phyloP scores from a whole-genome alignment of 2,329 filamentous ascomycete species.

The Fonsecaea monophora region DNA sequence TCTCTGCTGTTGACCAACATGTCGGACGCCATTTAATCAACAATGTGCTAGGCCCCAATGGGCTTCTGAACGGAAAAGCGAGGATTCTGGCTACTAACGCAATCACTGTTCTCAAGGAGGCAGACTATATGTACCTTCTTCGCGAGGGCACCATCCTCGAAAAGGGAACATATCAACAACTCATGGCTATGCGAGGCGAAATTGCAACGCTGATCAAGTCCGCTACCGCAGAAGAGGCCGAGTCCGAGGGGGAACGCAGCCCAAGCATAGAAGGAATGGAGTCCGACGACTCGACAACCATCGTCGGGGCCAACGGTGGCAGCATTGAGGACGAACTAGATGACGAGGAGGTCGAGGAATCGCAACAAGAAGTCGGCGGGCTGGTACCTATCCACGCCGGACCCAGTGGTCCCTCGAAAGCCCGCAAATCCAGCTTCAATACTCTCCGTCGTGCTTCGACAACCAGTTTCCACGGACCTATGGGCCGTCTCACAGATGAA shows the following conservation, averaged over 20 bases:
- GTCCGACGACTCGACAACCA: slow-evolving; percentile 68
- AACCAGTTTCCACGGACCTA: slow-evolving; percentile 84
- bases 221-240: slow-evolving; percentile 69
- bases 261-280: slow-evolving; percentile 51
- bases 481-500: slow-evolving; percentile 84
- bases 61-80: slow-evolving; percentile 83
- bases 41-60: slow-evolving; percentile 84
- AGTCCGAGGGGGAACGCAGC: slow-evolving; percentile 42
- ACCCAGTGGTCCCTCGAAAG: slow-evolving; percentile 51
- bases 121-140: slow-evolving; percentile 85
- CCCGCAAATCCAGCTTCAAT: slow-evolving; percentile 71
- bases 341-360: slow-evolving; percentile 62
- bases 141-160: slow-evolving; percentile 84
- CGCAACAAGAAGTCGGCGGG: slow-evolving; percentile 75
- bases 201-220: slow-evolving; percentile 79
- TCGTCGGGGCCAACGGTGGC: slow-evolving; percentile 59
- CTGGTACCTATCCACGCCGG: slow-evolving; percentile 74
- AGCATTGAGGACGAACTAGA: slow-evolving; percentile 59
- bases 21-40: slow-evolving; percentile 95
- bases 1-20: slow-evolving; percentile 98
- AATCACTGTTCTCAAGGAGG: slow-evolving; percentile 86
- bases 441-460: slow-evolving; percentile 90
- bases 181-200: slow-evolving; percentile 92
- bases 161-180: slow-evolving; percentile 85
- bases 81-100: slow-evolving; percentile 94